Evolutionary conservation across 2,329 filamentous ascomycete species (phyloP).

Genomic region (Talaromyces amestolkiae): DNA sequence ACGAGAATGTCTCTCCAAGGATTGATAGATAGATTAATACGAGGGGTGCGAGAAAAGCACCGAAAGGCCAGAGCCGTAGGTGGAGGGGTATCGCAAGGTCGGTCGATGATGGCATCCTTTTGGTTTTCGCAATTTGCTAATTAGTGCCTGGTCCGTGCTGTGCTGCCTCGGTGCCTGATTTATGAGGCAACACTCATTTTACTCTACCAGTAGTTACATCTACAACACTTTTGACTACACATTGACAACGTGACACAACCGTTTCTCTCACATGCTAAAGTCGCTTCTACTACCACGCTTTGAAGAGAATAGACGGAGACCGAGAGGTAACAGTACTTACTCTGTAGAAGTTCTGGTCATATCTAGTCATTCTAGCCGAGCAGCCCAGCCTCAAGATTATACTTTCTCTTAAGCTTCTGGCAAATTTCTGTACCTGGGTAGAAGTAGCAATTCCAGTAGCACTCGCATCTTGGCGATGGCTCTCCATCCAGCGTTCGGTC

Average conservation of each 20-base stretch:
- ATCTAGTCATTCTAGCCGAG: neutral
- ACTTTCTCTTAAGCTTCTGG: neutral
- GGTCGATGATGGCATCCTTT: constrained; percentile 7
- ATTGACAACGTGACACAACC: neutral
- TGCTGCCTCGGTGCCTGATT: constrained; percentile 3
- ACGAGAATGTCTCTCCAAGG: constrained; percentile 22
- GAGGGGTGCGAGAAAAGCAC: constrained; percentile 18
- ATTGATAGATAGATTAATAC: constrained; percentile 19
- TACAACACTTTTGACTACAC: neutral
- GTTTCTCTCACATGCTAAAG: neutral
- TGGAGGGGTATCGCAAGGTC: constrained; percentile 2
- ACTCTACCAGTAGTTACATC: neutral
- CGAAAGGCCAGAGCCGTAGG: constrained; percentile 12
- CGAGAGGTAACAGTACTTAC: neutral
- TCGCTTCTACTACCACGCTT: neutral
- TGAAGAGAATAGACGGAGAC: neutral
- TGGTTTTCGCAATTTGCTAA: constrained; percentile 9
- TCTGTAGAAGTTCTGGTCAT: neutral
- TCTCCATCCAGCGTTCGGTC: neutral
- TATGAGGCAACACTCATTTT: neutral
- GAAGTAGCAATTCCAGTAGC: neutral
- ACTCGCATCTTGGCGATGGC: neutral
- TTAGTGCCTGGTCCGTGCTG: constrained; percentile 1
- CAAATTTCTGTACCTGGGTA: neutral
- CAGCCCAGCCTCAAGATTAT: neutral